phyloP scores from a whole-genome alignment of 148 eudicot species.

The Heliamphora exappendiculata region DNA sequence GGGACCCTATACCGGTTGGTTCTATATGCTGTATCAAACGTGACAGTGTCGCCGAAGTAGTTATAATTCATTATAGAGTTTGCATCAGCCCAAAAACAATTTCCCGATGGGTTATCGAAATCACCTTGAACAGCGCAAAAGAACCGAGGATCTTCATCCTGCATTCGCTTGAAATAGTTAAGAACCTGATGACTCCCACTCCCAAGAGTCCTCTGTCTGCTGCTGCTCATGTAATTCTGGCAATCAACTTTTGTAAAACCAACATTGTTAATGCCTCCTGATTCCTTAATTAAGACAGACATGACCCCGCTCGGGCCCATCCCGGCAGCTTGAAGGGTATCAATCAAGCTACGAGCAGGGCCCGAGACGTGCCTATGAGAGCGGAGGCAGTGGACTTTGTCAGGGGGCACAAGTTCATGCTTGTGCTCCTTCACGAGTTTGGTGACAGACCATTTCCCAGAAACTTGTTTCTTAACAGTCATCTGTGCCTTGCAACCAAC shows the following conservation, averaged over 20 bases:
- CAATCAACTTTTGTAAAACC: conserved; percentile 23
- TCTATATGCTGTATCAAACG: conserved; percentile 37
- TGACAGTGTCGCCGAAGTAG: conserved; percentile 38
- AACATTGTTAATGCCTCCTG: conserved; percentile 19
- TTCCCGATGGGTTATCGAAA: conserved; percentile 11
- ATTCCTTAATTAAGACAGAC: conserved; percentile 22
- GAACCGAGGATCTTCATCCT: conserved; percentile 31
- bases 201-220: conserved; percentile 25
- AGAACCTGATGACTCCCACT: conserved; percentile 27
- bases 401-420: conserved; percentile 23
- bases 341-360: conserved; percentile 22
- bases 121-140: conserved; percentile 29
- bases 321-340: conserved; percentile 25
- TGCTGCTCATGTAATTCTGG: conserved; percentile 24
- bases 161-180: conserved; percentile 27
- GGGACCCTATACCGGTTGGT: conserved; percentile 25
- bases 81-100: conserved; percentile 42
- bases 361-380: conserved; percentile 28
- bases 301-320: conserved; percentile 21
- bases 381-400: conserved; percentile 22
- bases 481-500: conserved; percentile 28
- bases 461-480: conserved; percentile 12
- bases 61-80: conserved; percentile 22
- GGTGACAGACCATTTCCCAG: conserved; percentile 24
- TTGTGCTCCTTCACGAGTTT: conserved; percentile 21